phyloP scores from a whole-genome alignment of 2,329 filamentous ascomycete genomes.

The Hypoxylon sp. region DNA sequence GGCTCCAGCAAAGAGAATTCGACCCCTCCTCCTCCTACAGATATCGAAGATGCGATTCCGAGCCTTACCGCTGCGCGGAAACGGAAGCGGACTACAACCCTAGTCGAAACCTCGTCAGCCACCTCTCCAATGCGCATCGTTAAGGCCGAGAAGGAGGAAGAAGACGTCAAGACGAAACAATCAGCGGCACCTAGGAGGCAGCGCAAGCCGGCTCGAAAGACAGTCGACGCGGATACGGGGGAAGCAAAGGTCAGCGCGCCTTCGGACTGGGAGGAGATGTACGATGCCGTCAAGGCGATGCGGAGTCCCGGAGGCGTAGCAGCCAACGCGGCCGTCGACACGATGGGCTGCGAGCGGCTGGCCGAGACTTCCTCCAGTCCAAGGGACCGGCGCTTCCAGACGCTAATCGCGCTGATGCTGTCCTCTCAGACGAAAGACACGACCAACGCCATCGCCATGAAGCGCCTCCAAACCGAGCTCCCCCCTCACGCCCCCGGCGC shows the following conservation, averaged over 20 bases:
- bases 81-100: conserved; percentile 46
- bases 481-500: conserved; percentile 62
- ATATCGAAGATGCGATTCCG: conserved; percentile 51
- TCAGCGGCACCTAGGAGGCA: conserved; percentile 25
- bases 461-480: conserved; percentile 80
- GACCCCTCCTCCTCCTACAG: conserved; percentile 30
- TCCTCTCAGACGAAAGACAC: conserved; percentile 95
- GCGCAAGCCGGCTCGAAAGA: conserved; percentile 49
- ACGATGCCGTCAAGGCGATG: conserved; percentile 83
- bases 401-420: conserved; percentile 88
- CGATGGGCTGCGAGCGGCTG: conserved; percentile 92
- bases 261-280: conserved; percentile 77
- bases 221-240: conserved; percentile 43
- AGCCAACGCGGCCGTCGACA: conserved; percentile 88
- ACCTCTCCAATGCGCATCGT: conserved; percentile 19
- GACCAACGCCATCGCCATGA: conserved; percentile 86
- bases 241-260: conserved; percentile 44
- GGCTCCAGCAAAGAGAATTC: conserved; percentile 29
- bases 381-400: conserved; percentile 81
- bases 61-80: conserved; percentile 41
- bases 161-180: conserved; percentile 29
- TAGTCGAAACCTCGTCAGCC: conserved; percentile 16
- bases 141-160: conserved; percentile 39
- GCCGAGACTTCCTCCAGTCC: conserved; percentile 65
- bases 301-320: conserved; percentile 66